These are phyloP conservation scores for Sphagnum contortum DNA, from an alignment of 225 moss, liverwort and hornwort genomes.

Conservation along the genomic window DNA sequence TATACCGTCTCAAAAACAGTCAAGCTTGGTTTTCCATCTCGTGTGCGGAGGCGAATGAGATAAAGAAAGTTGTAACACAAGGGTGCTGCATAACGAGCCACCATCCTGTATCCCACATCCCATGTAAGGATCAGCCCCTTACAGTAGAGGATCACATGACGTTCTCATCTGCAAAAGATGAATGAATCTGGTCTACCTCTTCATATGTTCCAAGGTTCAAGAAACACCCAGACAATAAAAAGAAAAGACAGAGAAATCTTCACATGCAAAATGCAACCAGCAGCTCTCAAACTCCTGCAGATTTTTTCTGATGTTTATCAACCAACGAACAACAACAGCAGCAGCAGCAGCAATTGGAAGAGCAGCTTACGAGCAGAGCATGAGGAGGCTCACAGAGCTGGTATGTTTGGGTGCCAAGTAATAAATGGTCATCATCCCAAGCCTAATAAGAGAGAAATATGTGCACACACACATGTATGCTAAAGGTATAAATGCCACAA, in stretches of 20 bases:
- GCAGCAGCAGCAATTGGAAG: not conserved
- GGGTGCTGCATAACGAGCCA: constrained; percentile 97
- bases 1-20: constrained; percentile 87
- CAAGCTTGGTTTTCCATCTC: constrained; percentile 25
- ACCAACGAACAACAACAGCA: too few relatives aligned
- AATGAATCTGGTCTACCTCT: too few relatives aligned
- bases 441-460: constrained; percentile 87
- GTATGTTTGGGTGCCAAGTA: constrained; percentile 91
- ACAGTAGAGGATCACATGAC: too few relatives aligned
- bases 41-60: constrained; percentile 64
- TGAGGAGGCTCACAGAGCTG: constrained; percentile 98
- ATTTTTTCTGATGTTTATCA: too few relatives aligned
- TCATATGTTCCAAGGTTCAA: too few relatives aligned
- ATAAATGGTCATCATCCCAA: constrained; percentile 99
- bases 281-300: too few relatives aligned
- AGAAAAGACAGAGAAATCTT: too few relatives aligned
- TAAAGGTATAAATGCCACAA: constrained; percentile 89
- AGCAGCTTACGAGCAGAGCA: constrained; percentile 97
- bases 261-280: too few relatives aligned
- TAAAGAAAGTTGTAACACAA: constrained; percentile 88
- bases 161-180: too few relatives aligned
- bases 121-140: too few relatives aligned
- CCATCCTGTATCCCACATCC: constrained; percentile 55
- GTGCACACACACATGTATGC: constrained; percentile 98
- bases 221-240: too few relatives aligned